Conservation (phyloP, 169 alveolate genomes). For the Theileria sp. region DNA sequence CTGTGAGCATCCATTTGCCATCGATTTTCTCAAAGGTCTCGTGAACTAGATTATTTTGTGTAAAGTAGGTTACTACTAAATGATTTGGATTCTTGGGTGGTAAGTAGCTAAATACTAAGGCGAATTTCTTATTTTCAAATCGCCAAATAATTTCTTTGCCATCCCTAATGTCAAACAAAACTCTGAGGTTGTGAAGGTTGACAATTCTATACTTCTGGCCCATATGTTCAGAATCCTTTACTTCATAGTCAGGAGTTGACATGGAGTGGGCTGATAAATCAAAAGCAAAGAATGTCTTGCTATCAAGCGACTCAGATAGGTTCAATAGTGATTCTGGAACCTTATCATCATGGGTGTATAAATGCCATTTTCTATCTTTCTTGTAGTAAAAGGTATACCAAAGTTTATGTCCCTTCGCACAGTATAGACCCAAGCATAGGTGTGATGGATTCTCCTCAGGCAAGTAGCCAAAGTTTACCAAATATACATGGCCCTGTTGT, state of each 20-base stretch:
- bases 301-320: neutral
- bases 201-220: neutral
- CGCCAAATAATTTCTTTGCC: neutral
- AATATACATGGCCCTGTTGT: neutral
- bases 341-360: neutral
- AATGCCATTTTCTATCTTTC: neutral
- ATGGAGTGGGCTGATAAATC: neutral
- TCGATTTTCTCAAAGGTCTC: neutral
- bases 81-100: neutral
- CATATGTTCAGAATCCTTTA: neutral
- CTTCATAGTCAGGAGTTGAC: neutral
- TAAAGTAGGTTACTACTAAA: neutral
- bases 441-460: conserved; percentile 3
- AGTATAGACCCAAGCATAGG: conserved; percentile 8
- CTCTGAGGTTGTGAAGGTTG: neutral
- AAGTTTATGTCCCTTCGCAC: neutral
- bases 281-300: neutral
- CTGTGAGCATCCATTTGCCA: neutral
- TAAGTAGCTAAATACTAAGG: neutral
- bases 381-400: conserved; percentile 11
- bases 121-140: neutral
- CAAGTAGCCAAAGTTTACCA: neutral
- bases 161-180: neutral
- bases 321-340: neutral
- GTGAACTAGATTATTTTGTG: neutral